Evolutionary conservation across 225 moss, liverwort and hornwort species (phyloP).

Genomic region (Anthoceros angustus): DNA sequence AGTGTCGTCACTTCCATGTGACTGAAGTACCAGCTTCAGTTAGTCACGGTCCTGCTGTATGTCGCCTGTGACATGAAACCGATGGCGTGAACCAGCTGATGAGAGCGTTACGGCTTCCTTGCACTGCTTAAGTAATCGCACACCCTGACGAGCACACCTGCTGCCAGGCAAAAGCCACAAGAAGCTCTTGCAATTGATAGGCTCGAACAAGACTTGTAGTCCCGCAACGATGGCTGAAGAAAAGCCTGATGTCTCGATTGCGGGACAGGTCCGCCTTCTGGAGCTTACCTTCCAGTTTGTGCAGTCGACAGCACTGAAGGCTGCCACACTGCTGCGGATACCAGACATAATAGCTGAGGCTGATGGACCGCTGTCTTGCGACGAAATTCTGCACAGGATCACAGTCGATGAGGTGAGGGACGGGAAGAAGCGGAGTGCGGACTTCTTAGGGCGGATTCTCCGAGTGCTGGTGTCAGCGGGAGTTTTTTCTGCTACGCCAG

Average conservation of each 20-base stretch:
- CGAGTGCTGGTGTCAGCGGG: not conserved
- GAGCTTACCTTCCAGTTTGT: not conserved
- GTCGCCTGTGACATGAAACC: too few species aligned
- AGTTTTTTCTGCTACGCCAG: not conserved
- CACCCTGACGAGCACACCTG: too few species aligned
- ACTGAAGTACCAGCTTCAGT: too few species aligned
- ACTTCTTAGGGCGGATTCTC: not conserved
- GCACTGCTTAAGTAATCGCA: too few species aligned
- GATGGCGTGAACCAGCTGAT: too few species aligned
- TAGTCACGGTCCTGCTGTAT: too few species aligned
- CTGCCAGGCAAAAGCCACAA: too few species aligned
- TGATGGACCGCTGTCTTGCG: not conserved
- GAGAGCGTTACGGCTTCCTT: too few species aligned
- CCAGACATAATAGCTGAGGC: not conserved
- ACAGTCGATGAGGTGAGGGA: not conserved
- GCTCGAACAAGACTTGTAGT: too few species aligned
- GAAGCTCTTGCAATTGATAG: too few species aligned
- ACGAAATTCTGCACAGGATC: not conserved
- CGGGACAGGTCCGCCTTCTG: not conserved
- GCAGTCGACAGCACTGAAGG: not conserved
- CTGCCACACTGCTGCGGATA: not conserved
- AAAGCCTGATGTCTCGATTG: not conserved
- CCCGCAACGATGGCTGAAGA: too few species aligned
- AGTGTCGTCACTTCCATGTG: too few species aligned
- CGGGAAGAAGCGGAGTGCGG: not conserved